Evolutionary conservation across 2,329 filamentous ascomycete genomes (phyloP).

Genomic region (Dothistroma pini): DNA sequence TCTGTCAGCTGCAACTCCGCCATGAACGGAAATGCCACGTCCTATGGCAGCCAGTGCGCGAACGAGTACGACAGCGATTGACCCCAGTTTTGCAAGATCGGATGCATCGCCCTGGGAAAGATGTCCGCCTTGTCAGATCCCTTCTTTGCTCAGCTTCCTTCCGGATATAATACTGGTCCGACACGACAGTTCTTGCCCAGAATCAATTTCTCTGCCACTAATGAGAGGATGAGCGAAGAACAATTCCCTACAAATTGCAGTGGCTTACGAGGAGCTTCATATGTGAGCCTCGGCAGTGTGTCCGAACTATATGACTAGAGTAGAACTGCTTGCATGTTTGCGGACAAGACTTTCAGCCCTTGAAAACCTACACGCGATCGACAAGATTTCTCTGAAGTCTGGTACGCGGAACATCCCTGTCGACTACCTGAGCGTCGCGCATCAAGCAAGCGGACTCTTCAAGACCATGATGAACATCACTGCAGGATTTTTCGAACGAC

Average conservation of each 20-base stretch:
- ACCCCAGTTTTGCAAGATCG: too few relatives aligned
- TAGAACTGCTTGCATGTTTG: slow-evolving; percentile 32
- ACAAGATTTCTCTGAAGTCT: slow-evolving; percentile 32
- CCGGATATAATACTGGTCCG: not conserved
- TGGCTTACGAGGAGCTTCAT: slow-evolving; percentile 20
- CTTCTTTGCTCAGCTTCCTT: not conserved
- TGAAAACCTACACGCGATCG: slow-evolving; percentile 29
- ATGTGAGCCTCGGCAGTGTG: slow-evolving; percentile 17
- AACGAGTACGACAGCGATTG: too few relatives aligned
- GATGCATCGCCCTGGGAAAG: not conserved
- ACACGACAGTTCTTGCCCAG: not conserved
- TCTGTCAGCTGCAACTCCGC: too few relatives aligned
- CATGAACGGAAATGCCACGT: too few relatives aligned
- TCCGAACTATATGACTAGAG: slow-evolving; percentile 12
- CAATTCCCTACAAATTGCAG: slow-evolving; percentile 23
- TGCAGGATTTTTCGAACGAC: slow-evolving; percentile 35
- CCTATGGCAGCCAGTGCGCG: too few relatives aligned
- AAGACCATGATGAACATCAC: slow-evolving; percentile 31
- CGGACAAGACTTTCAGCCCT: slow-evolving; percentile 22
- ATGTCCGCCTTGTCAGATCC: not conserved
- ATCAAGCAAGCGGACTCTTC: slow-evolving; percentile 13
- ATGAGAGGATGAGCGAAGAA: not conserved
- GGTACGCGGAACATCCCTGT: slow-evolving; percentile 30
- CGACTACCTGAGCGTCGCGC: not conserved
- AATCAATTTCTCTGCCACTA: not conserved